Evolutionary conservation across 2,329 filamentous ascomycete species (phyloP).

Genomic region (Alternaria longipes): DNA sequence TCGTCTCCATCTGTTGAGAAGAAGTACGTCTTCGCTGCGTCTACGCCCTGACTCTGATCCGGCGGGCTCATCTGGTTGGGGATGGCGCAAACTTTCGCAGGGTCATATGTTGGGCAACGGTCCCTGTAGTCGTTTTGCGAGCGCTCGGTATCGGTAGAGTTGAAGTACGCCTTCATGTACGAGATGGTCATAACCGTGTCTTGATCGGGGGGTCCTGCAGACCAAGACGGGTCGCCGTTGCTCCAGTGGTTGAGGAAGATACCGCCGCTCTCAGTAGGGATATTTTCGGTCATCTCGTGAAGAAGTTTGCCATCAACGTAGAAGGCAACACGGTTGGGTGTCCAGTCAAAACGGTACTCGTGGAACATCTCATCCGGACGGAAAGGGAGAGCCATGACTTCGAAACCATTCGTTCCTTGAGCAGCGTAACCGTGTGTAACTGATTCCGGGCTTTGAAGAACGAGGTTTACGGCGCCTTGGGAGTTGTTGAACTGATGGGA

Average conservation of each 20-base stretch:
- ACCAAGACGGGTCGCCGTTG: constrained; percentile 77
- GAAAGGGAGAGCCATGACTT: constrained; percentile 69
- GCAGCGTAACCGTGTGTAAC: constrained; percentile 70
- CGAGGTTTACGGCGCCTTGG: constrained; percentile 73
- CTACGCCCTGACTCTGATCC: constrained; percentile 34
- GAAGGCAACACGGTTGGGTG: constrained; percentile 69
- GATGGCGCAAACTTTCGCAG: constrained; percentile 45
- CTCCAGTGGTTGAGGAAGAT: constrained; percentile 80
- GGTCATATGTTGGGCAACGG: constrained; percentile 42
- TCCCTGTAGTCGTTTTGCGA: constrained; percentile 42
- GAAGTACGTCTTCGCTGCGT: constrained; percentile 49
- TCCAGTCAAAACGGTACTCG: constrained; percentile 83
- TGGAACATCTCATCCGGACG: constrained; percentile 72
- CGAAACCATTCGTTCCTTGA: constrained; percentile 66
- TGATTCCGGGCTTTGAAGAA: constrained; percentile 74
- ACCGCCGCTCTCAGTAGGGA: constrained; percentile 70
- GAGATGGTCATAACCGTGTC: constrained; percentile 72
- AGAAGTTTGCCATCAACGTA: constrained; percentile 71
- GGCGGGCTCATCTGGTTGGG: constrained; percentile 44
- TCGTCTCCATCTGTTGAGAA: constrained; percentile 38
- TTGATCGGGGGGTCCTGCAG: constrained; percentile 70
- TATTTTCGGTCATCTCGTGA: constrained; percentile 63
- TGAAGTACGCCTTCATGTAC: constrained; percentile 83
- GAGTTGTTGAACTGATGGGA: constrained; percentile 69
- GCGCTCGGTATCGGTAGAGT: constrained; percentile 63